Percentiles rank a stretch among this genome's conserved stretches.
Conservation (phyloP, 2,329 filamentous ascomycete genomes). For the Talaromyces albobiverticillius region DNA sequence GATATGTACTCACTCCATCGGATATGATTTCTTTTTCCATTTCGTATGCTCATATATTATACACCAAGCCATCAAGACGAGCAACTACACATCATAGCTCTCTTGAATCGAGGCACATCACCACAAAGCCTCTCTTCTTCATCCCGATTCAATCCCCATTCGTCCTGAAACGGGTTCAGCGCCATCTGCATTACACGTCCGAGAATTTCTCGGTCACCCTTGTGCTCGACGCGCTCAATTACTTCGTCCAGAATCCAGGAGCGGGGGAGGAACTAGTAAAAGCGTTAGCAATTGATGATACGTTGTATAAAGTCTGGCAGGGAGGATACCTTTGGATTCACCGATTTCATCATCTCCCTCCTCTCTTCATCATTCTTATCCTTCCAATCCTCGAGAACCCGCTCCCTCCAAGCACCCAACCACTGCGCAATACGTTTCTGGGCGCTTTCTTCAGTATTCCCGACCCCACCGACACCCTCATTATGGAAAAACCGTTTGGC, state of each 20-base stretch:
- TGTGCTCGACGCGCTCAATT: conserved; percentile 82
- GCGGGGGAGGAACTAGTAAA: conserved; percentile 72
- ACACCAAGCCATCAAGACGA: too few relatives aligned
- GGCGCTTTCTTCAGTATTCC: conserved; percentile 61
- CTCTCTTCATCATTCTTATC: conserved; percentile 59
- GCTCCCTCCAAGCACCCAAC: conserved; percentile 73
- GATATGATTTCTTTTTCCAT: neutral
- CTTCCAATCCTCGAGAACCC: conserved; percentile 75
- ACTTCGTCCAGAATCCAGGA: conserved; percentile 93
- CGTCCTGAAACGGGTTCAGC: conserved; percentile 79
- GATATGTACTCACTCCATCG: neutral
- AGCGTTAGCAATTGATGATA: too few relatives aligned
- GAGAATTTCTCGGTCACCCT: conserved; percentile 75
- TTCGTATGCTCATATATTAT: too few relatives aligned
- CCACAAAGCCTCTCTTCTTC: conserved; percentile 82
- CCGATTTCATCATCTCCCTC: conserved; percentile 70
- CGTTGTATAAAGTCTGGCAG: too few relatives aligned
- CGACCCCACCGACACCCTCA: conserved; percentile 62
- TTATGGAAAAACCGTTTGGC: conserved; percentile 77
- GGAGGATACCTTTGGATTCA: conserved; percentile 70
- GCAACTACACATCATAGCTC: conserved; percentile 92
- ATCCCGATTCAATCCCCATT: conserved; percentile 56
- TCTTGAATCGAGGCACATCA: conserved; percentile 74
- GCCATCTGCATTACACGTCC: conserved; percentile 77
- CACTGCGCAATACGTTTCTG: conserved; percentile 69